Conservation (phyloP, 345 rosid species). For the Eucalyptus pauciflora region DNA sequence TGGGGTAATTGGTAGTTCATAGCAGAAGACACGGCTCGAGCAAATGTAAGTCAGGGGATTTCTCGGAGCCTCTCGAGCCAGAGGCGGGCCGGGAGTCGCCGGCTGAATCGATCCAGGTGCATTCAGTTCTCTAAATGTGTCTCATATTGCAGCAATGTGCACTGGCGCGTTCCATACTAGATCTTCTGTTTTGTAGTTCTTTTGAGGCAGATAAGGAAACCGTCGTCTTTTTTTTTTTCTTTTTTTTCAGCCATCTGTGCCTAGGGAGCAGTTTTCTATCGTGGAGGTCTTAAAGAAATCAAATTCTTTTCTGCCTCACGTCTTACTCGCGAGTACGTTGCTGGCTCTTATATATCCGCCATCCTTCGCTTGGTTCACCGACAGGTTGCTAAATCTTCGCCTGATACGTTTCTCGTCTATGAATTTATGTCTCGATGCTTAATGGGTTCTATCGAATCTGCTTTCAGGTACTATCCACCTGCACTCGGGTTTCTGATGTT, state of each 20-base stretch:
- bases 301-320: slow-evolving; percentile 77
- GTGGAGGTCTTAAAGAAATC: slow-evolving; percentile 57
- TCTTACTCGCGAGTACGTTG: slow-evolving; percentile 72
- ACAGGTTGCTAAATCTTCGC: slow-evolving; percentile 29
- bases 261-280: slow-evolving; percentile 19
- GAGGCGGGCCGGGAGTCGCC: slow-evolving; percentile 10
- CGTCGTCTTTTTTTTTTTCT: background rate
- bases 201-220: background rate
- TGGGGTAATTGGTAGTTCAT: background rate
- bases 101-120: slow-evolving; percentile 26
- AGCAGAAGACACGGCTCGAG: slow-evolving; percentile 20
- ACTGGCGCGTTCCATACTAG: too few species aligned
- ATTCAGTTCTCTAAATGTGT: background rate
- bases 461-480: slow-evolving; percentile 80
- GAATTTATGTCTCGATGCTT: background rate
- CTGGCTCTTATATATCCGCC: slow-evolving; percentile 91
- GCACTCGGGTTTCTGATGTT: slow-evolving; percentile 97
- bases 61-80: slow-evolving; percentile 21
- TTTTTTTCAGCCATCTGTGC: slow-evolving; percentile 12
- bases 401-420: background rate
- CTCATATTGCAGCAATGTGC: background rate
- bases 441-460: background rate
- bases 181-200: background rate
- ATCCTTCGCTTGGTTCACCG: slow-evolving; percentile 92
- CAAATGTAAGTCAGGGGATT: slow-evolving; percentile 23